Evolutionary conservation across 1,284 basidiomycete species (phyloP), one percentile per base, ranked within the genome.

Genomic region (Cutaneotrichosporon sp.): DNA sequence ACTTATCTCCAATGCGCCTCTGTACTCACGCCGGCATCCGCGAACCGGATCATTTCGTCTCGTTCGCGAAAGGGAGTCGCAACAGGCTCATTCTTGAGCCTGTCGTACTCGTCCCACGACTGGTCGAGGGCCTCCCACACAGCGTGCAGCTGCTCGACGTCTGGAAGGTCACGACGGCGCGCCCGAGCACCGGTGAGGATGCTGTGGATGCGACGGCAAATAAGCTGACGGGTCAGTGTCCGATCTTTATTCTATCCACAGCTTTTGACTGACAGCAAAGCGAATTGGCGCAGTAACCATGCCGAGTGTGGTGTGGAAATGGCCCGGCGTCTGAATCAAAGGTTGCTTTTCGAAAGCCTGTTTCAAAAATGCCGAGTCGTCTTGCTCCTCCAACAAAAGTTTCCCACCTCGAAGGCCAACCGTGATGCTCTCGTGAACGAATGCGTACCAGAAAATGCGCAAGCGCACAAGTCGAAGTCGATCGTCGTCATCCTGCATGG

Each of bases 401-500:
- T 86, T 83, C 9, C 87, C 85, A 30, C 90, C 90, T 52, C 83
- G 80, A 51, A 92, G 78, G 18, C 84, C 90, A 15, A 82, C 86
- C 0, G 83, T 83, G 23, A 90, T 80, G 35, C 87, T 73, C 72
- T 93, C 90, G 56, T 88, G 83, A 8, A 87, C 82, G 61, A 89
- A 82, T 3, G 85, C 83, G 48, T 76, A 91, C 87, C 88, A 92
- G 67, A 89, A 91, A 43, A 91, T 80, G 23, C 88, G 80, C 1
- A 87, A 82, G 20, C 86, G 82, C 22, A 86, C 77, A 10, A 66
- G 26, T 36, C 67, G 59, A 8, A 63, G 61, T 1, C 57, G 54
- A 9, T 65, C 61, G 5, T 47, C 73, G 8, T 79, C 77, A 56
- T 88, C 86, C 1, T 46, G 41, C 41, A 84, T 81, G 41, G 49